phyloP scores from a whole-genome alignment of 1,284 basidiomycete species.

The Pseudozyma pruni region DNA sequence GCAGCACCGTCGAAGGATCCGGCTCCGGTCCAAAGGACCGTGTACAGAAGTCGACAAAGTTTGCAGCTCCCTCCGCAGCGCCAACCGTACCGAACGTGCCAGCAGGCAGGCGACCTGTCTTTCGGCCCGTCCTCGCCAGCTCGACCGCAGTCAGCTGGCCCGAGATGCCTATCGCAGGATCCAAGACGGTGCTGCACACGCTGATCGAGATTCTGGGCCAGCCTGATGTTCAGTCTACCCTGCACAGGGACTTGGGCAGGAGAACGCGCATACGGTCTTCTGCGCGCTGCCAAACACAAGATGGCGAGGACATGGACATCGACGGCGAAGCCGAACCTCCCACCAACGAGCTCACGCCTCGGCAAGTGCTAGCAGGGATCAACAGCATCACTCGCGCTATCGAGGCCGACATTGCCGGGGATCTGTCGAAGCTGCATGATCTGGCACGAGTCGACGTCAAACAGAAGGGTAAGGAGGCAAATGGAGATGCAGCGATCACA shows the following conservation, averaged over 20 bases:
- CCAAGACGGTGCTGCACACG: conserved; percentile 45
- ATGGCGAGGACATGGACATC: background rate
- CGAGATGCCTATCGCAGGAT: conserved; percentile 38
- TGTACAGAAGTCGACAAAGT: background rate
- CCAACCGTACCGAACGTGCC: conserved; percentile 14
- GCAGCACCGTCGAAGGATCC: background rate
- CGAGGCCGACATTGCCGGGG: conserved; percentile 23
- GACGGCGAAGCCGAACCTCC: conserved; percentile 2
- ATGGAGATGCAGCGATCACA: background rate
- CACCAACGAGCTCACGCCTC: background rate
- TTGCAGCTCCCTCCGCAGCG: background rate
- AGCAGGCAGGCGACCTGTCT: conserved; percentile 34
- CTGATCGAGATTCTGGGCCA: conserved; percentile 34
- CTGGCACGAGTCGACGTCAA: background rate
- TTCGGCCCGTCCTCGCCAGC: conserved; percentile 45
- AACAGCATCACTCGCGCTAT: conserved; percentile 43
- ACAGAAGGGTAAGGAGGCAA: conserved; percentile 10
- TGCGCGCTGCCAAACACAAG: background rate
- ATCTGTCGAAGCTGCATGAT: conserved; percentile 6
- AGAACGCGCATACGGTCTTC: conserved; percentile 1
- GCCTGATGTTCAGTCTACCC: conserved; percentile 8
- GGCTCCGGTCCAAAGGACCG: background rate
- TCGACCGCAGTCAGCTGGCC: conserved; percentile 48
- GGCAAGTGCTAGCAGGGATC: conserved; percentile 34
- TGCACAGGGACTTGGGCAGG: conserved; percentile 21